phyloP scores from a whole-genome alignment of 129 eudicot species.

The Helianthus annuus region HanXRQr2.0-SUNRISE NC_035439.2:148553833-148554332 shows the following conservation, averaged over 20 bases:
- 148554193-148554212: too few relatives aligned
- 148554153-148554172: conserved; percentile 79
- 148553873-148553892: neutral
- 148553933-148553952: neutral
- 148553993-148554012: conserved; percentile 61
- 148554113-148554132: conserved; percentile 54
- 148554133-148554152: conserved; percentile 77
- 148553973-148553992: conserved; percentile 68
- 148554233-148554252: too few relatives aligned
- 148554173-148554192: conserved; percentile 37
- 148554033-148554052: too few relatives aligned
- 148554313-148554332: too few relatives aligned
- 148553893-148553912: neutral
- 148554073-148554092: conserved; percentile 60
- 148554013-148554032: too few relatives aligned
- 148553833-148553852: too few relatives aligned
- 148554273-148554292: too few relatives aligned
- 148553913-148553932: conserved; percentile 7
- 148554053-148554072: conserved; percentile 58
- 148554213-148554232: too few relatives aligned
- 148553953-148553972: neutral
- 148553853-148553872: neutral
- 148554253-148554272: too few relatives aligned
- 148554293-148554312: too few relatives aligned
- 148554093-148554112: conserved; percentile 51